phyloP scores from a whole-genome alignment of 257 asterid species.

The Fraxinus americana region DNA sequence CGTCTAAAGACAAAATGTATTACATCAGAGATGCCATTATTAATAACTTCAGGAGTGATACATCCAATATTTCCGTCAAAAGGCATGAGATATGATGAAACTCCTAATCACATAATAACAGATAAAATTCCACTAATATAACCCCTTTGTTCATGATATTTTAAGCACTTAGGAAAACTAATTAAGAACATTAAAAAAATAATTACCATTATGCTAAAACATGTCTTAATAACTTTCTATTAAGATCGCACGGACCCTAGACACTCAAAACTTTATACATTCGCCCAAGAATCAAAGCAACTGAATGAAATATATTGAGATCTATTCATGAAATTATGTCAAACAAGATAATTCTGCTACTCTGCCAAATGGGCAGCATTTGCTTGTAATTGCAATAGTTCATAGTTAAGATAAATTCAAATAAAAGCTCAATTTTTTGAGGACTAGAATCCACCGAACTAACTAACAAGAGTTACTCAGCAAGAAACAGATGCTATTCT shows the following conservation, averaged over 20 bases:
- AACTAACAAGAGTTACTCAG: neutral
- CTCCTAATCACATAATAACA: constrained; percentile 1
- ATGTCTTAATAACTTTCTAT: neutral
- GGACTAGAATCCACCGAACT: constrained; percentile 1
- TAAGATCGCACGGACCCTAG: neutral
- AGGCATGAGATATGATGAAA: neutral
- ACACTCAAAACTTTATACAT: neutral
- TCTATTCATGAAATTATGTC: neutral
- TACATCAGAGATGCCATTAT: neutral
- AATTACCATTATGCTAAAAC: neutral
- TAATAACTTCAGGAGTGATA: neutral
- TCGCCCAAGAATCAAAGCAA: neutral
- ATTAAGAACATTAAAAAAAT: neutral
- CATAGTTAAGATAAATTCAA: neutral
- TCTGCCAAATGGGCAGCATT: constrained; percentile 1
- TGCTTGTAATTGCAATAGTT: neutral
- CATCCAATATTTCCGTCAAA: neutral
- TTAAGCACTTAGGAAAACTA: neutral
- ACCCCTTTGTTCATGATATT: neutral
- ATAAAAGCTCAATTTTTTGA: neutral
- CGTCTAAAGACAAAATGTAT: neutral
- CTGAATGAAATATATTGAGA: neutral
- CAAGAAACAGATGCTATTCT: neutral
- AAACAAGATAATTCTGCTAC: neutral
- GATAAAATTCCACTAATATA: constrained; percentile 5